phyloP scores from a whole-genome alignment of 768 basidiomycete species.

The Tylopilus sp. region DNA sequence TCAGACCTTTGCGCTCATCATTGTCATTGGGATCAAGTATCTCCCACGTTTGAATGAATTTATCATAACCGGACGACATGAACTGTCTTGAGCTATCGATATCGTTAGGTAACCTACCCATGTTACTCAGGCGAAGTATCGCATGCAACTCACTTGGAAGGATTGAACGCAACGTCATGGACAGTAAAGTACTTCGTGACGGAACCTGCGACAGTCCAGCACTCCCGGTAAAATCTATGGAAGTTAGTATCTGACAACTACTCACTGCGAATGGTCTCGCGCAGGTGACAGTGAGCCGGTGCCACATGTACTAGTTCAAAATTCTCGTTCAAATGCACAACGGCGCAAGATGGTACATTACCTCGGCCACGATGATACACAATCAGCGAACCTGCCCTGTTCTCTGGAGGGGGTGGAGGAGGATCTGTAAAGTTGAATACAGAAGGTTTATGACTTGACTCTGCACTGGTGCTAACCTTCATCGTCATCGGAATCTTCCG shows the following conservation, averaged over 20 bases:
- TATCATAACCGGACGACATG: constrained; percentile 49
- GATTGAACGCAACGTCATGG: constrained; percentile 54
- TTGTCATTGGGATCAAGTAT: constrained; percentile 23
- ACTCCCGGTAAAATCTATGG: not conserved
- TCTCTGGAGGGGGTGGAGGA: constrained; percentile 42
- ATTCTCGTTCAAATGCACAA: not conserved
- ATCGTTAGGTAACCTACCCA: constrained; percentile 4
- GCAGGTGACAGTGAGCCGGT: constrained; percentile 19
- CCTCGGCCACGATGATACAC: constrained; percentile 35
- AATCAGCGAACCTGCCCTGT: constrained; percentile 45
- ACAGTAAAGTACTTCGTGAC: constrained; percentile 49
- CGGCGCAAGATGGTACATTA: constrained; percentile 5
- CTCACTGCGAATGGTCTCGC: constrained; percentile 20
- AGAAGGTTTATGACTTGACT: constrained; percentile 11
- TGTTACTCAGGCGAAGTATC: not conserved
- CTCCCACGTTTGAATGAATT: constrained; percentile 41
- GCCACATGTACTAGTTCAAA: constrained; percentile 15
- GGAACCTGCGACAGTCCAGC: constrained; percentile 8
- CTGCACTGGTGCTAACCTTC: constrained; percentile 17
- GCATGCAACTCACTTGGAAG: constrained; percentile 37
- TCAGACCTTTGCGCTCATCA: constrained; percentile 8
- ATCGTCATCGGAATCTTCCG: constrained; percentile 31
- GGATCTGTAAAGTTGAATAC: constrained; percentile 1
- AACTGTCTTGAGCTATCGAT: constrained; percentile 36
- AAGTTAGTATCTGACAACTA: too few relatives aligned